A percentile compares a stretch with the other conserved stretches of the same genome.
phyloP scores from a whole-genome alignment of 805 yeast genomes.

The Candida schatavii region DNA sequence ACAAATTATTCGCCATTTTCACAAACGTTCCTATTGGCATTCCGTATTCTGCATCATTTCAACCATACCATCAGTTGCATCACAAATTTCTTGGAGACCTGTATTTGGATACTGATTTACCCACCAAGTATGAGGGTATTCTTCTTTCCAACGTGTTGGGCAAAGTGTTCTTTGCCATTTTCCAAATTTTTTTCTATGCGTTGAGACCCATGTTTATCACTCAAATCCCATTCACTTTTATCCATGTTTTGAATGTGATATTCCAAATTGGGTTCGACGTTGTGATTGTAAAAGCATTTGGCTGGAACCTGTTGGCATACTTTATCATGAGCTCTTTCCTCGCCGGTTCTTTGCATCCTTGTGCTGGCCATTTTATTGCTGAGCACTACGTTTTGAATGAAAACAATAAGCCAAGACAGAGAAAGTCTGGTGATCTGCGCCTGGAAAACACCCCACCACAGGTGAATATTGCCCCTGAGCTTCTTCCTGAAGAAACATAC shows the following conservation, averaged over 20 bases:
- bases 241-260: conserved; percentile 68
- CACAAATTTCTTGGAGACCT: conserved; percentile 90
- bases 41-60: conserved; percentile 85
- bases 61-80: conserved; percentile 88
- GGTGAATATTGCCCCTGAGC: conserved; percentile 25
- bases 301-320: conserved; percentile 61
- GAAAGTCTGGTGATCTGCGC: conserved; percentile 15
- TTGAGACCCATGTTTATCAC: conserved; percentile 86
- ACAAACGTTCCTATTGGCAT: conserved; percentile 85
- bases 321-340: conserved; percentile 74
- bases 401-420: conserved; percentile 43
- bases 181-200: conserved; percentile 86
- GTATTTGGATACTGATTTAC: conserved; percentile 80
- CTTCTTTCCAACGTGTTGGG: conserved; percentile 76
- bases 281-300: conserved; percentile 58
- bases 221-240: conserved; percentile 65
- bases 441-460: conserved; percentile 25
- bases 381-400: conserved; percentile 76
- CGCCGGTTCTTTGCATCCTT: conserved; percentile 91
- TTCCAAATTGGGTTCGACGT: conserved; percentile 60
- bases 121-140: conserved; percentile 74
- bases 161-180: conserved; percentile 86
- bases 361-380: conserved; percentile 95
- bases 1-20: conserved; percentile 72
- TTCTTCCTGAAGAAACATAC: conserved; percentile 72